Conservation (phyloP, 108 stramenopile species). For the Cyclotella choctawhatcheeana region DNA sequence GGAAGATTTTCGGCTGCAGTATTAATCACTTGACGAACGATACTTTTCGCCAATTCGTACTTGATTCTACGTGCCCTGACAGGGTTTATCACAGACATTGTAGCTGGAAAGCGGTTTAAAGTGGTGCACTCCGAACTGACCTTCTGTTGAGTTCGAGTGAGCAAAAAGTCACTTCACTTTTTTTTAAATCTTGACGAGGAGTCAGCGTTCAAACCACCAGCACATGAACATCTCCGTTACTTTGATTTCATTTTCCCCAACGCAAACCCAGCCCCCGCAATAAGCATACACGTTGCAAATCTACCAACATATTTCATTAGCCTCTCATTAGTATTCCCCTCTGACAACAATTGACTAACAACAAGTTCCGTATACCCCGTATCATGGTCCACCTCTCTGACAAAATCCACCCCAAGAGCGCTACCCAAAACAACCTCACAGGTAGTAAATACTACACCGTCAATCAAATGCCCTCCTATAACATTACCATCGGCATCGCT, state of each 20-base stretch:
- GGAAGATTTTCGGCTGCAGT: background rate
- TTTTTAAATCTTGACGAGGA: too few species aligned
- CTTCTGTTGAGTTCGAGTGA: too few species aligned
- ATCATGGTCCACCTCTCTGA: slow-evolving; percentile 54
- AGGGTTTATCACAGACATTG: background rate
- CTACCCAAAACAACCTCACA: slow-evolving; percentile 79
- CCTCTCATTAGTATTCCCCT: background rate
- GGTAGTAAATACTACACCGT: slow-evolving; percentile 76
- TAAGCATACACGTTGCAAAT: slow-evolving; percentile 2
- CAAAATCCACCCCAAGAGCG: slow-evolving; percentile 59
- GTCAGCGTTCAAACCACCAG: too few species aligned
- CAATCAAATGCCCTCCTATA: slow-evolving; percentile 80
- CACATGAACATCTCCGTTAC: background rate
- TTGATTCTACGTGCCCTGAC: background rate
- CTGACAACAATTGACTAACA: slow-evolving; percentile 3
- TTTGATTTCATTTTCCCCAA: slow-evolving; percentile 8
- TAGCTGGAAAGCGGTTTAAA: background rate
- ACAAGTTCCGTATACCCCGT: slow-evolving; percentile 78
- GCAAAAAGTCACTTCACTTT: too few species aligned
- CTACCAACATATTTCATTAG: background rate
- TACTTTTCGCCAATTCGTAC: background rate
- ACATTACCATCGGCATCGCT: slow-evolving; percentile 52
- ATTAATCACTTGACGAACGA: background rate
- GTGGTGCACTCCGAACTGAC: background rate
- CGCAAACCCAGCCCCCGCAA: slow-evolving; percentile 14